Conservation (phyloP, 257 asterid genomes). For the Asclepias syriaca region DNA sequence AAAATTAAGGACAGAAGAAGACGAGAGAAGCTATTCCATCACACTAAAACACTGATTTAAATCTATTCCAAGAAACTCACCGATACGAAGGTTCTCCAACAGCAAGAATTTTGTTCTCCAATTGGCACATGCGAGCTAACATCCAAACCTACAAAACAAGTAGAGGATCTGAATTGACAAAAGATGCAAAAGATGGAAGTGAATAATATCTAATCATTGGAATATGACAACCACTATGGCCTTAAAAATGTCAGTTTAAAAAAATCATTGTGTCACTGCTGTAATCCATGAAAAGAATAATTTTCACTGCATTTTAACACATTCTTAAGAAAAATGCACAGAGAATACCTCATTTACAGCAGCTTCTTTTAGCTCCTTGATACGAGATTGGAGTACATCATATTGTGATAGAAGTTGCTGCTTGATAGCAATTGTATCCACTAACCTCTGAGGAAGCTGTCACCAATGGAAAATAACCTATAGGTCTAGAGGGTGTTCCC, state of each 20-base stretch:
- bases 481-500: not conserved
- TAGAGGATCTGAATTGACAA: constrained; percentile 4
- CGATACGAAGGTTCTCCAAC: constrained; percentile 94
- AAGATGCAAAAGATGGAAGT: not conserved
- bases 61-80: constrained; percentile 30
- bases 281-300: not conserved
- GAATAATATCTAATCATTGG: not conserved
- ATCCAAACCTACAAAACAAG: constrained; percentile 63
- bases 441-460: constrained; percentile 83
- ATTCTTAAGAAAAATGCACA: not conserved
- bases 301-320: too few species aligned
- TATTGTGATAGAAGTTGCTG: constrained; percentile 88
- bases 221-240: not conserved
- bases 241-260: not conserved
- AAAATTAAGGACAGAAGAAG: not conserved
- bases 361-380: constrained; percentile 73
- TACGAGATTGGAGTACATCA: constrained; percentile 85
- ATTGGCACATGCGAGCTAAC: constrained; percentile 93
- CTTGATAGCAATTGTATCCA: constrained; percentile 58
- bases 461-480: constrained; percentile 17
- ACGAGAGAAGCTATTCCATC: not conserved
- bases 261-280: not conserved
- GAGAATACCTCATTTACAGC: constrained; percentile 79
- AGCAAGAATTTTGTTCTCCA: constrained; percentile 88
- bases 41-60: not conserved